phyloP scores from a whole-genome alignment of 139 green algal species.

The Ettlia oleoabundans region DNA sequence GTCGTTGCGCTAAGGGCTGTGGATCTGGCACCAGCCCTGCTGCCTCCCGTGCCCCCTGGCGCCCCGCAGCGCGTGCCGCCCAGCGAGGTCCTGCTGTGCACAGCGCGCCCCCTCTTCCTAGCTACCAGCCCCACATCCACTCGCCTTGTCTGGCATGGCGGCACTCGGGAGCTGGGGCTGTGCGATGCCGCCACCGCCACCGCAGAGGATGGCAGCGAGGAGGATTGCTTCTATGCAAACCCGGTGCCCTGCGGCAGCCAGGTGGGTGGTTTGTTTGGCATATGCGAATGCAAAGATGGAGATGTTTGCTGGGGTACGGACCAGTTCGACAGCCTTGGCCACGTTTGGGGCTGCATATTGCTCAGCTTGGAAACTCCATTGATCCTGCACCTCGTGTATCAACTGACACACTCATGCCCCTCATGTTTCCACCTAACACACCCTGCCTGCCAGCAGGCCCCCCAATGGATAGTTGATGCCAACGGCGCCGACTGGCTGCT shows the following conservation, averaged over 20 bases:
- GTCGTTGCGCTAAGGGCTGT: background rate
- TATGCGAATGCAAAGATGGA: too few species aligned
- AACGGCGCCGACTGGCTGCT: background rate
- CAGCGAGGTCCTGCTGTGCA: slow-evolving; percentile 21
- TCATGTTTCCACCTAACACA: background rate
- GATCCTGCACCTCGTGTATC: too few species aligned
- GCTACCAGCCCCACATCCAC: slow-evolving; percentile 11
- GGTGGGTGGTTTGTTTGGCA: background rate
- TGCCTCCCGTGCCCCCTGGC: background rate
- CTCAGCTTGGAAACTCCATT: too few species aligned
- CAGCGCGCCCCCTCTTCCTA: slow-evolving; percentile 17
- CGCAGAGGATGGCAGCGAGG: slow-evolving; percentile 12
- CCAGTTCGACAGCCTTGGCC: too few species aligned
- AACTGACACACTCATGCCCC: too few species aligned
- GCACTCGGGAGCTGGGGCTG: slow-evolving; percentile 1
- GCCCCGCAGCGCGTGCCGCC: background rate
- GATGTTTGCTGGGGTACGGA: too few species aligned
- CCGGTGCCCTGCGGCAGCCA: background rate
- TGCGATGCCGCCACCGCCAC: background rate
- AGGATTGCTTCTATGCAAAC: slow-evolving; percentile 20
- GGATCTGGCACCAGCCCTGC: slow-evolving; percentile 7
- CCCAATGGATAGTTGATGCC: background rate
- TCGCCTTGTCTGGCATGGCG: slow-evolving; percentile 32
- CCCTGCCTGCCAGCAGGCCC: background rate
- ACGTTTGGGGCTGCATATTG: too few species aligned